These are phyloP conservation scores for Penicillium maclennaniae DNA, from an alignment of 495 filamentous ascomycete species.

Conservation along the genomic window DNA sequence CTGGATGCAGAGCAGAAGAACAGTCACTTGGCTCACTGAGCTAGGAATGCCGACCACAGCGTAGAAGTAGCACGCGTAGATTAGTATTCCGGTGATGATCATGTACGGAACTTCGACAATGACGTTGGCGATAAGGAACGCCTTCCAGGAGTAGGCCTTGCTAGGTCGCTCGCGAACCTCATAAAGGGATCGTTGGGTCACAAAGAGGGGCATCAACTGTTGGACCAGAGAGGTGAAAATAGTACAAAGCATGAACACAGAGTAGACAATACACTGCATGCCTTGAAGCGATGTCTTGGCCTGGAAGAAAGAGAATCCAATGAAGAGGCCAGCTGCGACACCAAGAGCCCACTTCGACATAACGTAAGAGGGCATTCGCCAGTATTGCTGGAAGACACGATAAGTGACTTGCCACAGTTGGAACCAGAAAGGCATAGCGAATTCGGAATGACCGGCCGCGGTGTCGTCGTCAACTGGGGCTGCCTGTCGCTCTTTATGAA, in stretches of 20 bases:
- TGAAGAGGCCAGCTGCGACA: slow-evolving; percentile 52
- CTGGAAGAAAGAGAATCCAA: slow-evolving; percentile 55
- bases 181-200: slow-evolving; percentile 60
- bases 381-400: slow-evolving; percentile 49
- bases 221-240: slow-evolving; percentile 51
- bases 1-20: slow-evolving; percentile 49
- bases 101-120: slow-evolving; percentile 51
- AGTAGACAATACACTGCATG: slow-evolving; percentile 53
- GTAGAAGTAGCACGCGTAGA: slow-evolving; percentile 50
- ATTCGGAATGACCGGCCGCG: slow-evolving; percentile 26
- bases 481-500: slow-evolving; percentile 49
- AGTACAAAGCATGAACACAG: slow-evolving; percentile 58
- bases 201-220: slow-evolving; percentile 64
- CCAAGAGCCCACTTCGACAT: slow-evolving; percentile 31
- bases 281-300: slow-evolving; percentile 43
- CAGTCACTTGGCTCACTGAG: slow-evolving; percentile 44
- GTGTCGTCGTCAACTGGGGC: slow-evolving; percentile 30
- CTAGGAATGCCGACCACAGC: slow-evolving; percentile 37
- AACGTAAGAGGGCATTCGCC: slow-evolving; percentile 53
- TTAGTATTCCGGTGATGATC: slow-evolving; percentile 37
- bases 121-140: slow-evolving; percentile 62
- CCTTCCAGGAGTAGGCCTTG: slow-evolving; percentile 69
- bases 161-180: slow-evolving; percentile 62
- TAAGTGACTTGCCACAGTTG: slow-evolving; percentile 46
- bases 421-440: slow-evolving; percentile 45